phyloP scores from a whole-genome alignment of 768 basidiomycete species.

The Tremella fuciformis region DNA sequence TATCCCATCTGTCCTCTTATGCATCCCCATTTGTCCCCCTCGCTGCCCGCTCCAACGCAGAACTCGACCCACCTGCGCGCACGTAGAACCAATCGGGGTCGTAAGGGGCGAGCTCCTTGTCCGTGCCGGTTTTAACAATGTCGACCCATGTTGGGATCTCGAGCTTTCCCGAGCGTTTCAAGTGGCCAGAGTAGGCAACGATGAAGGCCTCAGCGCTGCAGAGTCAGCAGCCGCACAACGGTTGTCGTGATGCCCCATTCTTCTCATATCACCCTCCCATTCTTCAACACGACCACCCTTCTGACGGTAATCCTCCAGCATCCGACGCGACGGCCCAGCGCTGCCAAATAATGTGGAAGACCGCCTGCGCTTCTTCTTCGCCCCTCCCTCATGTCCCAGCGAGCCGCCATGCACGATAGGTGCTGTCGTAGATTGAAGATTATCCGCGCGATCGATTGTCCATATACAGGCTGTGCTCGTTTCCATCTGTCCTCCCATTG shows the following conservation, averaged over 20 bases:
- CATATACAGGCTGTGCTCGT: no score
- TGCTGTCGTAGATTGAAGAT: no score
- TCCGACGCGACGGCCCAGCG: no score
- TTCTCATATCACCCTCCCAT: not conserved
- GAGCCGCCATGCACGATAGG: no score
- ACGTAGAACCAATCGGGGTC: constrained; percentile 99
- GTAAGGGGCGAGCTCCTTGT: constrained; percentile 98
- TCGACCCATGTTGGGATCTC: constrained; percentile 97
- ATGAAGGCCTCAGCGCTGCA: constrained; percentile 89
- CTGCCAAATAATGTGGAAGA: no score
- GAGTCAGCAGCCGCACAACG: not conserved
- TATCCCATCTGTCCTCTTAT: not conserved
- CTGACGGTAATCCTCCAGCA: not conserved
- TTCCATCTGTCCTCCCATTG: no score
- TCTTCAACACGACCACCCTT: not conserved
- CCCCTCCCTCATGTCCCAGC: no score
- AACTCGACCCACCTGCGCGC: constrained; percentile 74
- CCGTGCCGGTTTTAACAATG: constrained; percentile 93
- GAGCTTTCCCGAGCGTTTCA: constrained; percentile 98
- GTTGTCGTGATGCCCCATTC: not conserved
- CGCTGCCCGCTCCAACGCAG: no score
- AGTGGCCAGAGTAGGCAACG: constrained; percentile 85
- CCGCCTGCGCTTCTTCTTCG: no score
- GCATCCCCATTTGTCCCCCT: not conserved
- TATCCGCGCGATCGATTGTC: no score